Evolutionary conservation across 2,329 filamentous ascomycete genomes (phyloP), one percentile per base, ranked within the genome.

Genomic region (Trichoderma sp.): DNA sequence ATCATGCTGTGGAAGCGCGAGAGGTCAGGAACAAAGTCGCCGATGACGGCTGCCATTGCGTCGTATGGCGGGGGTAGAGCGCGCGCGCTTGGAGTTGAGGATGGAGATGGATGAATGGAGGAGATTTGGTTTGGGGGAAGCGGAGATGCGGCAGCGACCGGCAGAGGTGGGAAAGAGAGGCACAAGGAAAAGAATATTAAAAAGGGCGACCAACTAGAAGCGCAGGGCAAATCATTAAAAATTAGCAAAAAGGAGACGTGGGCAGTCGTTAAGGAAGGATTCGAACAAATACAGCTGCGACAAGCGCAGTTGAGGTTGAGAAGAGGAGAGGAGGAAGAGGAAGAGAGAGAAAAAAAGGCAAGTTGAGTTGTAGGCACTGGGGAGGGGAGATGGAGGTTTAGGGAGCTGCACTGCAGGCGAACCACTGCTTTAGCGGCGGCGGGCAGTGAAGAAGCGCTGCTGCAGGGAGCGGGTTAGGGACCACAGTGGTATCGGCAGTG

Each of bases 11-110:
- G 88, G 82, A 92, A 91, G 83, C 90, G 88, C 77, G 88, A 86
- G 76, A 90, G 86, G 83, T 93, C 90, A 81, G 92, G 88, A 83
- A 90, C 89, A 84, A 90, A 90, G 85, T 95, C 93, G 81, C 88
- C 87, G 76, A 90, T 87, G 82, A 90, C 81, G 82, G 88, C 85
- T 79, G 88, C 89, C 89, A 91, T 91, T 83, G 81, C 86, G 84
- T 84, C 77, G 79, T 73, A 72, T 11, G 58, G 26, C 28, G 34
- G 26, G 57, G 39, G n/a, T 11, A 30, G 32, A 34, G 36, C 43
- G 67, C 58, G 55, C 32, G 53, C 53, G 66, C 59, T 39, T 68
- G 59, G 36, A 71, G 68, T 26, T 20, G 57, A 32, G 30, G 28
- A 36, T 59, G 32, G 12, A 36, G 15, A 53, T 34, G 8, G 12